Percentiles rank a stretch among this genome's conserved stretches.
phyloP scores from a whole-genome alignment of 2,329 filamentous ascomycete species.

The Talaromyces sp. region DNA sequence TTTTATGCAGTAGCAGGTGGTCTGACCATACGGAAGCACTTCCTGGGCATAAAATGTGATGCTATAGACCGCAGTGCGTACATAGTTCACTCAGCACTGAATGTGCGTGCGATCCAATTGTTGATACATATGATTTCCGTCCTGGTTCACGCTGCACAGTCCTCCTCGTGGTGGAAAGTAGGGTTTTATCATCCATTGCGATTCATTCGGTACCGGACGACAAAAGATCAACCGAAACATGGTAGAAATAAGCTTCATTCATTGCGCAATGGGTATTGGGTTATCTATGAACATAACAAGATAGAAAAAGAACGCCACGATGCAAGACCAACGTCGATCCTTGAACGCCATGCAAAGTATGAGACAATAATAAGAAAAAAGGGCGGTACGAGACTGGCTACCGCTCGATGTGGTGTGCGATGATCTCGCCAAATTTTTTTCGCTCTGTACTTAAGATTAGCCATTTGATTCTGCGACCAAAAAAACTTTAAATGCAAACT shows the following conservation, averaged over 20 bases:
- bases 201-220: not conserved
- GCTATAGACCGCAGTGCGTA: not conserved
- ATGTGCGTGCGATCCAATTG: not conserved
- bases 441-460: constrained; percentile 26
- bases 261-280: constrained; percentile 13
- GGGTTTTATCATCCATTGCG: not conserved
- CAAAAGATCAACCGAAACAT: not conserved
- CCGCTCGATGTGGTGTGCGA: constrained; percentile 10
- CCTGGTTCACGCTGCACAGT: not conserved
- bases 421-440: constrained; percentile 28
- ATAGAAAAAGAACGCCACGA: constrained; percentile 10
- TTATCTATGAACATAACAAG: not conserved
- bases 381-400: not conserved
- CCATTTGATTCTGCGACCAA: not conserved
- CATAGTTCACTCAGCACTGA: not conserved
- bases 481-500: constrained; percentile 12
- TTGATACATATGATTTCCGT: not conserved
- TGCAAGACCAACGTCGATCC: constrained; percentile 3
- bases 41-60: not conserved
- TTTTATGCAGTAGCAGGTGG: not conserved
- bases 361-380: not conserved
- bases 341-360: constrained; percentile 5
- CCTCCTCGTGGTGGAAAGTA: not conserved
- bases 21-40: constrained; percentile 5
- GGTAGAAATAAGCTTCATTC: not conserved